These are phyloP conservation scores for Rhamnella rubrinervis DNA, from an alignment of 331 rosid species.

Conservation along the genomic window DNA sequence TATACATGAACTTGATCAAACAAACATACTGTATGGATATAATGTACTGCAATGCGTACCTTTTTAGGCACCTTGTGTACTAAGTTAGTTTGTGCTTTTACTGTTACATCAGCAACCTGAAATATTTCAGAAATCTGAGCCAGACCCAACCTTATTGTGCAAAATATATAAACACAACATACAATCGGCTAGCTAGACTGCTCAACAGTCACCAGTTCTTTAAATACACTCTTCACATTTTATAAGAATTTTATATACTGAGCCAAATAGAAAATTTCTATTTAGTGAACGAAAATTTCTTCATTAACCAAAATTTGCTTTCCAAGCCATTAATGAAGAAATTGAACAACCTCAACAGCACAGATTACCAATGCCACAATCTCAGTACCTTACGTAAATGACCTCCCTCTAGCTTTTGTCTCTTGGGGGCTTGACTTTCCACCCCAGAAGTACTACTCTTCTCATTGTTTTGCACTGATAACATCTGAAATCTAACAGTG, in stretches of 20 bases:
- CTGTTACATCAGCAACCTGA: conserved; percentile 61
- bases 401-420: conserved; percentile 90
- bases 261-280: not conserved
- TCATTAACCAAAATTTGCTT: not conserved
- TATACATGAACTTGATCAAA: not conserved
- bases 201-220: conserved; percentile 5
- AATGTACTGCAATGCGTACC: conserved; percentile 40
- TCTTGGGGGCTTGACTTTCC: conserved; percentile 83
- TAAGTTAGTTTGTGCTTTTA: conserved; percentile 57
- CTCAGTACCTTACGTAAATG: conserved; percentile 61
- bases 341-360: not conserved
- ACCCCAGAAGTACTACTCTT: conserved; percentile 49
- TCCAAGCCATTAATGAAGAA: not conserved
- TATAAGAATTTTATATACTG: not conserved
- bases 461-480: conserved; percentile 47
- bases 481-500: conserved; percentile 60
- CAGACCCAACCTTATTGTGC: conserved; percentile 7
- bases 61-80: conserved; percentile 78
- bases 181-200: conserved; percentile 1
- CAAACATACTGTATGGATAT: not conserved
- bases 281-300: conserved; percentile 2
- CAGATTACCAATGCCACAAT: conserved; percentile 12
- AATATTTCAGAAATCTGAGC: conserved; percentile 28
- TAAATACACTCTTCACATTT: not conserved
- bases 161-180: not conserved